These are phyloP conservation scores for Microthyrium microscopicum DNA, from an alignment of 2,329 filamentous ascomycete genomes.

Conservation along the genomic window DNA sequence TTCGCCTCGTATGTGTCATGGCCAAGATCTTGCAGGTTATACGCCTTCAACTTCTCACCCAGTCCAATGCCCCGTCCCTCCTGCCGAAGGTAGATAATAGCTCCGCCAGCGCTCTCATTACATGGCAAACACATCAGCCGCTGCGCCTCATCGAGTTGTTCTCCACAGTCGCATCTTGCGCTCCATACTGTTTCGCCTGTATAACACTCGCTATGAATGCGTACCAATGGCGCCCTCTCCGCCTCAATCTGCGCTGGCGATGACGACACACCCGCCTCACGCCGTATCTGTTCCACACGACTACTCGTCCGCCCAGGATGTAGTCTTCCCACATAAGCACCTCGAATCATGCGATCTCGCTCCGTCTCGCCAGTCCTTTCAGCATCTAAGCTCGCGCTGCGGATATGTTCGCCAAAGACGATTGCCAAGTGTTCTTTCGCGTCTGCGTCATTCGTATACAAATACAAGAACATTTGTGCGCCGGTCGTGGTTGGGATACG, in stretches of 20 bases:
- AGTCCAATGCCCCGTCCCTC: constrained; percentile 92
- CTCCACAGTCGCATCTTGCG: constrained; percentile 90
- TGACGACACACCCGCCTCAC: constrained; percentile 20
- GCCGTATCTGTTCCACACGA: constrained; percentile 38
- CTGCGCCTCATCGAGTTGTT: constrained; percentile 92
- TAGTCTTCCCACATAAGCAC: constrained; percentile 77
- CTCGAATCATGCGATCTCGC: constrained; percentile 81
- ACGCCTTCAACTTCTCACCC: constrained; percentile 91
- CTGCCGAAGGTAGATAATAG: constrained; percentile 90
- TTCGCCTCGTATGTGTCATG: constrained; percentile 98
- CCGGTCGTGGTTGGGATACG: constrained; percentile 85
- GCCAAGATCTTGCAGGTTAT: constrained; percentile 91
- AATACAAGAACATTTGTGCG: constrained; percentile 90
- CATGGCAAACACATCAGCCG: constrained; percentile 67
- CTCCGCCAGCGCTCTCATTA: constrained; percentile 50
- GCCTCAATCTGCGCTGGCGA: constrained; percentile 1
- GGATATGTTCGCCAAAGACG: constrained; percentile 79
- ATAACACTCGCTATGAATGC: constrained; percentile 97
- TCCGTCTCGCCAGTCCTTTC: constrained; percentile 63
- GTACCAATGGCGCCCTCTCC: constrained; percentile 52
- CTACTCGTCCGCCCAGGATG: constrained; percentile 73
- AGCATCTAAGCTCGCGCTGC: constrained; percentile 53
- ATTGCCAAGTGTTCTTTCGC: constrained; percentile 95
- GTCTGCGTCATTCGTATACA: constrained; percentile 86
- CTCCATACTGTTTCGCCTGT: constrained; percentile 98